A percentile compares a stretch with the other conserved stretches of the same genome.
Evolutionary conservation across 345 rosid species (phyloP).

Genomic region (Sisymbrium irio): DNA sequence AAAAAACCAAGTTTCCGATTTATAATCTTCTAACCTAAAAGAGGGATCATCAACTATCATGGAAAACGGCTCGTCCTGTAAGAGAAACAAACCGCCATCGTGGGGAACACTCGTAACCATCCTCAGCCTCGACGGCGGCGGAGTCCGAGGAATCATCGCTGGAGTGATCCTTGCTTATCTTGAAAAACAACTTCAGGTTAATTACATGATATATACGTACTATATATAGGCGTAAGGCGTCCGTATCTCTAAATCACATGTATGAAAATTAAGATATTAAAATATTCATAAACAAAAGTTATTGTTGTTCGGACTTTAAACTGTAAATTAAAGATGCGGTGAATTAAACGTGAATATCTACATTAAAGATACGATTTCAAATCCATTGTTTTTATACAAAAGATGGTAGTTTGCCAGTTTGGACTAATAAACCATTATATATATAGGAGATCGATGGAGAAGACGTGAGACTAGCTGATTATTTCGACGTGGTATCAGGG

Average conservation of each 20-base stretch:
- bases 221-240: not conserved
- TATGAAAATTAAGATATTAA: too few relatives aligned
- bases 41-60: slow-evolving; percentile 5
- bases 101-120: slow-evolving; percentile 56
- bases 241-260: not conserved
- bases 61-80: slow-evolving; percentile 6
- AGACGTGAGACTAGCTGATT: slow-evolving; percentile 61
- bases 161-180: slow-evolving; percentile 61
- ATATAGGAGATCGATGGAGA: slow-evolving; percentile 56
- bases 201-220: too few relatives aligned
- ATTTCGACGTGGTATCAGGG: slow-evolving; percentile 70
- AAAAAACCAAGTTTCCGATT: not conserved
- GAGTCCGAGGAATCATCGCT: slow-evolving; percentile 63
- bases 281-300: too few relatives aligned
- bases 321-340: not conserved
- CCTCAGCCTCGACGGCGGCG: slow-evolving; percentile 81
- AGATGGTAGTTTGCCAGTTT: not conserved
- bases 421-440: not conserved
- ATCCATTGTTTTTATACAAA: not conserved
- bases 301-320: not conserved
- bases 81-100: slow-evolving; percentile 39
- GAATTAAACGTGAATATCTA: not conserved
- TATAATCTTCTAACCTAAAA: not conserved
- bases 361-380: too few relatives aligned
- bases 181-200: slow-evolving; percentile 82